phyloP scores from a whole-genome alignment of 805 yeast species.

The Yamadazyma sp. region DNA sequence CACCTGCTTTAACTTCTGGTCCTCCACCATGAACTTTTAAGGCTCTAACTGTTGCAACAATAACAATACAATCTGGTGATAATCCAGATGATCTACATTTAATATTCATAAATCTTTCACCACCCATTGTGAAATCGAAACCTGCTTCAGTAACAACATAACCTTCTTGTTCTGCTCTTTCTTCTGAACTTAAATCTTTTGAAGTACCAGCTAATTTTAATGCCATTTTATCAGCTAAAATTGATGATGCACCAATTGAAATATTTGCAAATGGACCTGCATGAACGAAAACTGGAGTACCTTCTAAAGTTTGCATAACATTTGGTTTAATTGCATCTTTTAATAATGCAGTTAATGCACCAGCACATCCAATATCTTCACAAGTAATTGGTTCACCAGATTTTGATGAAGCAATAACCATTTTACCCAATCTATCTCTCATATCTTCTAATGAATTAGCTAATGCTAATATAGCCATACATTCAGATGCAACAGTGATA shows the following conservation, averaged over 20 bases:
- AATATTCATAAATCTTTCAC: slow-evolving; percentile 80
- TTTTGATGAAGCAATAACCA: slow-evolving; percentile 81
- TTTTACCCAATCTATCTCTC: slow-evolving; percentile 82
- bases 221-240: slow-evolving; percentile 79
- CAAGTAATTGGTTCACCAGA: slow-evolving; percentile 75
- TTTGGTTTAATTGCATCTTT: slow-evolving; percentile 84
- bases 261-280: slow-evolving; percentile 90
- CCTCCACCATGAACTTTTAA: slow-evolving; percentile 97
- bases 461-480: slow-evolving; percentile 93
- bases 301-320: slow-evolving; percentile 84
- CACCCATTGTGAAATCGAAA: slow-evolving; percentile 90
- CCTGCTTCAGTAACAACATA: slow-evolving; percentile 87
- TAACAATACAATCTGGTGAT: slow-evolving; percentile 83
- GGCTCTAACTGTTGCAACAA: slow-evolving; percentile 97
- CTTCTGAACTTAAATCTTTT: slow-evolving; percentile 39
- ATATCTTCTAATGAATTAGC: slow-evolving; percentile 75
- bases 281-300: slow-evolving; percentile 83
- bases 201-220: slow-evolving; percentile 74
- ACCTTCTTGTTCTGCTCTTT: slow-evolving; percentile 54
- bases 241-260: slow-evolving; percentile 83
- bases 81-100: slow-evolving; percentile 88
- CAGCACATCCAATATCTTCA: slow-evolving; percentile 83
- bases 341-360: slow-evolving; percentile 77
- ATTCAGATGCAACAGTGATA: slow-evolving; percentile 92
- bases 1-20: slow-evolving; percentile 94